Percentiles rank a stretch among this genome's conserved stretches.
Evolutionary conservation across 352 stramenopile species (phyloP).

Genomic region (Phytopythium vexans): DNA sequence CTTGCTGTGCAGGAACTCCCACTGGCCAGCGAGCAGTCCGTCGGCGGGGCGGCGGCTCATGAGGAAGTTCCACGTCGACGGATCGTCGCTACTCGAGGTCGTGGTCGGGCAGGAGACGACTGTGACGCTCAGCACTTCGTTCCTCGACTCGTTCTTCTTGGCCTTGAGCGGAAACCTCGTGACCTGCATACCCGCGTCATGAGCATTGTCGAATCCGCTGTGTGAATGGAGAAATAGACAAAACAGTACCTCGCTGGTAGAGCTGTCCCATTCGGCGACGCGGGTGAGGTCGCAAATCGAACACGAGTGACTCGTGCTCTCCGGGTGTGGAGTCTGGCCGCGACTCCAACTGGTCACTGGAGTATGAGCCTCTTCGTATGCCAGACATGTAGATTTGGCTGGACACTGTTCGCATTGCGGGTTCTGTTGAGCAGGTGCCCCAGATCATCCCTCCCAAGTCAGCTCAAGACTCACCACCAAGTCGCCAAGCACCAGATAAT

Average conservation of each 20-base stretch:
- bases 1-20: constrained; percentile 86
- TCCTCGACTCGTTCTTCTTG: constrained; percentile 74
- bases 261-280: constrained; percentile 44
- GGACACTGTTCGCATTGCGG: constrained; percentile 66
- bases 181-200: constrained; percentile 25
- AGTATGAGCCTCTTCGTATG: constrained; percentile 49
- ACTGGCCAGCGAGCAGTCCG: constrained; percentile 82
- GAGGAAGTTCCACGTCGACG: constrained; percentile 60
- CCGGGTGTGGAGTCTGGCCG: background rate
- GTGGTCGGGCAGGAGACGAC: constrained; percentile 48
- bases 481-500: background rate
- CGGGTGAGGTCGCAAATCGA: constrained; percentile 66
- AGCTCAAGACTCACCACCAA: background rate
- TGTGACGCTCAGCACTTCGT: constrained; percentile 71
- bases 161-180: constrained; percentile 80
- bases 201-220: too few species aligned
- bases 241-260: constrained; percentile 8
- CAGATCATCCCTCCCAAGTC: background rate
- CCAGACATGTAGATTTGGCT: constrained; percentile 59
- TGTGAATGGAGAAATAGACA: too few species aligned
- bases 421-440: constrained; percentile 33
- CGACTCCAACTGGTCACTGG: background rate
- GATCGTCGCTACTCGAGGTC: constrained; percentile 7
- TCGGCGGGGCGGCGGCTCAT: constrained; percentile 73
- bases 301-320: constrained; percentile 15